Conservation (phyloP, 257 asterid genomes). For the Fraxinus excelsior region DNA sequence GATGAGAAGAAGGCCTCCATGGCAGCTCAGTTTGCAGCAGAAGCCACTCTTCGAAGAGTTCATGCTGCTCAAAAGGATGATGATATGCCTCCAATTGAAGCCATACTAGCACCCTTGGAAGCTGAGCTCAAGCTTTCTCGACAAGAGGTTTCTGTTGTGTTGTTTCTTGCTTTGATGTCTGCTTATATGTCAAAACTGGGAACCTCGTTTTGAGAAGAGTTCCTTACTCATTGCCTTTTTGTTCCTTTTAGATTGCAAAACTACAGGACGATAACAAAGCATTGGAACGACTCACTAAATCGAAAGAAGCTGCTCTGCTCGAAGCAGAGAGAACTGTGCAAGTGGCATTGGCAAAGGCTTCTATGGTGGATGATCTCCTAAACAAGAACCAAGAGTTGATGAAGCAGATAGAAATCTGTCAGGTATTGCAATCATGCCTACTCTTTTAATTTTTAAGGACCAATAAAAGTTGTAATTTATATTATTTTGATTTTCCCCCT, state of each 20-base stretch:
- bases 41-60: constrained; percentile 97
- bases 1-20: constrained; percentile 97
- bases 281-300: constrained; percentile 89
- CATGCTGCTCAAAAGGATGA: constrained; percentile 97
- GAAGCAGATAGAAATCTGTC: constrained; percentile 98
- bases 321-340: constrained; percentile 97
- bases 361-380: constrained; percentile 98
- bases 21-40: constrained; percentile 99
- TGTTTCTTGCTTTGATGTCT: constrained; percentile 19
- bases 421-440: constrained; percentile 43
- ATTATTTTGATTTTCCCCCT: constrained; percentile 5
- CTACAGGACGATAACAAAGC: constrained; percentile 98
- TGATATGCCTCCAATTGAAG: constrained; percentile 99
- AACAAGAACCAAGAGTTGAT: constrained; percentile 95
- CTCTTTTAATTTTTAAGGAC: constrained; percentile 19
- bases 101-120: constrained; percentile 94
- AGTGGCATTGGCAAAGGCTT: constrained; percentile 89
- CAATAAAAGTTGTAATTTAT: background rate
- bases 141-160: constrained; percentile 68
- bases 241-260: constrained; percentile 69
- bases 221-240: constrained; percentile 22
- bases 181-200: constrained; percentile 16
- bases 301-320: constrained; percentile 96
- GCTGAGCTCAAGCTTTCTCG: constrained; percentile 98
- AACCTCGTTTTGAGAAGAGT: constrained; percentile 20